Conservation (phyloP, 257 asterid species). For the Solanum dulcamara region DNA sequence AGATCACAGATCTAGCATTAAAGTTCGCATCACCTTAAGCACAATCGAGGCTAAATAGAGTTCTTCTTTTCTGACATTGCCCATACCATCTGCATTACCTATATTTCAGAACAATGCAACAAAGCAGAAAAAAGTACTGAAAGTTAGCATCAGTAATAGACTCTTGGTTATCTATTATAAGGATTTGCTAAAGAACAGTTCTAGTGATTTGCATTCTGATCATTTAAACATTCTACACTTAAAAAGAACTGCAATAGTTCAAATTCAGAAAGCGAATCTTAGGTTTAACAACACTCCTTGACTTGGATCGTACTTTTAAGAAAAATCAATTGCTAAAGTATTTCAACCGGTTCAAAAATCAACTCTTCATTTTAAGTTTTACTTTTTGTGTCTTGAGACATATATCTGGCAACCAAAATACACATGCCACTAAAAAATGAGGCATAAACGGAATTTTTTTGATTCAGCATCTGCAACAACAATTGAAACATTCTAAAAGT, state of each 20-base stretch:
- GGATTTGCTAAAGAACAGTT: background rate
- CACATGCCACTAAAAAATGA: background rate
- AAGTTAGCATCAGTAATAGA: background rate
- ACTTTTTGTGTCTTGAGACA: background rate
- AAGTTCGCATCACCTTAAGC: conserved; percentile 44
- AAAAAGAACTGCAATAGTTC: background rate
- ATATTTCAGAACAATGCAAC: background rate
- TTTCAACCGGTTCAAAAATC: background rate
- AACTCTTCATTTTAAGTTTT: background rate
- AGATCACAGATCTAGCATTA: background rate
- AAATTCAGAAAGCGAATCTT: background rate
- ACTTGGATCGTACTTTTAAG: background rate
- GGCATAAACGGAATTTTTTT: background rate
- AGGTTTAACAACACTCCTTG: background rate
- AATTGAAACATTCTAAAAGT: conserved; percentile 1
- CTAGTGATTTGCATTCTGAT: background rate
- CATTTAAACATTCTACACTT: background rate
- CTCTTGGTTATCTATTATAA: background rate
- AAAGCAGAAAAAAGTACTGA: background rate
- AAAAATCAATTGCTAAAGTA: background rate
- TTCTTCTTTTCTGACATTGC: conserved; percentile 73
- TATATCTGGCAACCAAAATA: background rate
- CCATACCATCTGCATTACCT: conserved; percentile 89
- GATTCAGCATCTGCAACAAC: background rate
- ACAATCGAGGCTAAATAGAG: conserved; percentile 60